These are phyloP conservation scores for Pseudocercospora fuligena DNA, from an alignment of 2,329 filamentous ascomycete species.

Conservation along the genomic window DNA sequence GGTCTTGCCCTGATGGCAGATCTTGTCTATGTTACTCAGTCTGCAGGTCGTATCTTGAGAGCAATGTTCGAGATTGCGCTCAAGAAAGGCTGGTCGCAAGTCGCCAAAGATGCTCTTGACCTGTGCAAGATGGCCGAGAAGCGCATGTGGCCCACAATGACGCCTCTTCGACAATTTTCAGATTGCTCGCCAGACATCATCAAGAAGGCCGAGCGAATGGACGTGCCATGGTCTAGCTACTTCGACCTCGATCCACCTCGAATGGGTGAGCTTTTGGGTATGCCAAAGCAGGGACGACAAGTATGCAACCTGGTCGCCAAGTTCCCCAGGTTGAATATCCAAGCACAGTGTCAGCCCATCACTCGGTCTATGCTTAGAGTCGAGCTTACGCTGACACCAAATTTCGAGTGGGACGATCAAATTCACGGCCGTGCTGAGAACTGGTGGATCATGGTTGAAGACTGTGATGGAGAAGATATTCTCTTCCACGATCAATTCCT, in stretches of 20 bases:
- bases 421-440: slow-evolving; percentile 86
- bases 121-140: slow-evolving; percentile 99
- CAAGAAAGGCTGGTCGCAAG: slow-evolving; percentile 93
- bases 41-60: slow-evolving; percentile 90
- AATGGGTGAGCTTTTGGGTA: slow-evolving; percentile 91
- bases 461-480: slow-evolving; percentile 95
- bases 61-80: slow-evolving; percentile 97
- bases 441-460: slow-evolving; percentile 97
- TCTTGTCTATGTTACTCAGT: slow-evolving; percentile 98
- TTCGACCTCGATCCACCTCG: slow-evolving; percentile 95
- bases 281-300: slow-evolving; percentile 83
- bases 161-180: slow-evolving; percentile 88
- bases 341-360: slow-evolving; percentile 92
- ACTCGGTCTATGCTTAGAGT: slow-evolving; percentile 91
- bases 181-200: slow-evolving; percentile 82
- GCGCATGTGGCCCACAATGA: slow-evolving; percentile 99
- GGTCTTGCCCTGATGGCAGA: slow-evolving; percentile 96
- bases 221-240: slow-evolving; percentile 90
- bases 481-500: slow-evolving; percentile 94
- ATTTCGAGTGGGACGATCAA: slow-evolving; percentile 92
- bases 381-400: slow-evolving; percentile 88
- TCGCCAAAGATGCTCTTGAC: slow-evolving; percentile 89
- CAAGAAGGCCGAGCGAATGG: slow-evolving; percentile 90
- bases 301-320: slow-evolving; percentile 88
- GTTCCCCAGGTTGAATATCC: slow-evolving; percentile 89